These are phyloP conservation scores for Jasminum sambac DNA, from an alignment of 257 asterid genomes.

Conservation along the genomic window DNA sequence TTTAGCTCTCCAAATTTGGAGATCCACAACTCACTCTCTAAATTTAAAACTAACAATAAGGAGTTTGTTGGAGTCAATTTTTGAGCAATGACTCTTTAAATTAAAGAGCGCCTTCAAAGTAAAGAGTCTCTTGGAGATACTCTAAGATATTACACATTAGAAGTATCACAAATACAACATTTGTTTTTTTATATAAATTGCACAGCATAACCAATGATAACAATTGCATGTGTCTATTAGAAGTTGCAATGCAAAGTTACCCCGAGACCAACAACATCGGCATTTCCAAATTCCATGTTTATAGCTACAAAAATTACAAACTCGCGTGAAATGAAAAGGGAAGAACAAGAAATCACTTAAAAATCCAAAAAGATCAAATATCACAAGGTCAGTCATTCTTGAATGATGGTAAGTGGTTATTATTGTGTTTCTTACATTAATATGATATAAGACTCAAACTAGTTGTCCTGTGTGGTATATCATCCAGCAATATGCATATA, in stretches of 20 bases:
- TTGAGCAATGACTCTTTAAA: too few species aligned
- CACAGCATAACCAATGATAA: neutral
- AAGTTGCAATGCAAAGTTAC: constrained; percentile 8
- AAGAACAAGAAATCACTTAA: neutral
- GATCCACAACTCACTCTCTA: too few species aligned
- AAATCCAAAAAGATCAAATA: neutral
- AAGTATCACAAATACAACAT: neutral
- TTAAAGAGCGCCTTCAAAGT: too few species aligned
- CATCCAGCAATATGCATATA: neutral
- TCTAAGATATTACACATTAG: neutral
- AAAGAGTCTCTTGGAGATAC: too few species aligned
- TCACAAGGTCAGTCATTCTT: neutral
- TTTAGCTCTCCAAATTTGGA: too few species aligned
- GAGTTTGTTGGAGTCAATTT: too few species aligned
- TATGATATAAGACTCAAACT: neutral
- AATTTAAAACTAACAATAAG: too few species aligned
- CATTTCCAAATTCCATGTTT: neutral
- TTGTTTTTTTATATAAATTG: neutral
- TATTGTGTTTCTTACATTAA: neutral
- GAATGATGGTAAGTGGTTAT: neutral
- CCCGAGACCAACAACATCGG: neutral
- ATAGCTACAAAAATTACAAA: neutral
- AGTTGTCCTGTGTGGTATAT: neutral
- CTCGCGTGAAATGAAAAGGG: neutral
- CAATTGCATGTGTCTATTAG: neutral